Percentiles rank a stretch among this genome's conserved stretches.
Conservation (phyloP, 768 basidiomycete species). For the Trametes coccinea region DNA sequence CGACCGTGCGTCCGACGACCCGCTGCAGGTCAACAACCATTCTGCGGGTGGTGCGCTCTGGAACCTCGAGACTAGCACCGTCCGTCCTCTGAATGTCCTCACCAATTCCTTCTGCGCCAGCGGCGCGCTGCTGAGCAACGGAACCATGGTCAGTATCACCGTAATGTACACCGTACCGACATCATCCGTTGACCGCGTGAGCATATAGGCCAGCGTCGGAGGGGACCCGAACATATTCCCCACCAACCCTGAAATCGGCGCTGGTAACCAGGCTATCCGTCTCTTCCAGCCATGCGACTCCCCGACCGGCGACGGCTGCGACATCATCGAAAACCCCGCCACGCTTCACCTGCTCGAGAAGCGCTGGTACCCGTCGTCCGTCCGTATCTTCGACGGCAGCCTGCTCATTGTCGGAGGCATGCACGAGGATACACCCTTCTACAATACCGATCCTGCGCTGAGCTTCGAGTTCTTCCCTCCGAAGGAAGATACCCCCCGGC, state of each 20-base stretch:
- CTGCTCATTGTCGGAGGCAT: conserved; percentile 82
- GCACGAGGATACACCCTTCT: conserved; percentile 81
- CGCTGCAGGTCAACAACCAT: conserved; percentile 67
- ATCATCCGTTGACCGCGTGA: no score
- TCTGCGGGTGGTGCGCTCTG: conserved; percentile 85
- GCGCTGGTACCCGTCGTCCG: conserved; percentile 76
- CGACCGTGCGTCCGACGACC: conserved; percentile 88
- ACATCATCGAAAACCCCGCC: conserved; percentile 65
- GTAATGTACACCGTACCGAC: no score
- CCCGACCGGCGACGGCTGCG: conserved; percentile 49
- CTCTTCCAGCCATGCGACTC: conserved; percentile 66
- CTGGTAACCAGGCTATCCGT: conserved; percentile 76
- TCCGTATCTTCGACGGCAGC: conserved; percentile 72
- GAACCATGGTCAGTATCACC: conserved; percentile 52
- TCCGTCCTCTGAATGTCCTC: conserved; percentile 60
- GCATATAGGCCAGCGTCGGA: no score
- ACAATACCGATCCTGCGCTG: conserved; percentile 76
- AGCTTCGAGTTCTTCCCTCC: conserved; percentile 82
- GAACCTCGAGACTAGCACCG: conserved; percentile 61
- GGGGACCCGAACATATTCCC: conserved; percentile 48
- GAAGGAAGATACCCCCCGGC: conserved; percentile 44
- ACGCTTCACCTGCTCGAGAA: conserved; percentile 69
- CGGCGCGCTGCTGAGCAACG: conserved; percentile 45
- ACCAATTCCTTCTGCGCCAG: conserved; percentile 90
- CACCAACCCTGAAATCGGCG: conserved; percentile 64